Base-by-base conservation (phyloP, 2,329 filamentous ascomycete species). In the Fusarium papillatum region DNA sequence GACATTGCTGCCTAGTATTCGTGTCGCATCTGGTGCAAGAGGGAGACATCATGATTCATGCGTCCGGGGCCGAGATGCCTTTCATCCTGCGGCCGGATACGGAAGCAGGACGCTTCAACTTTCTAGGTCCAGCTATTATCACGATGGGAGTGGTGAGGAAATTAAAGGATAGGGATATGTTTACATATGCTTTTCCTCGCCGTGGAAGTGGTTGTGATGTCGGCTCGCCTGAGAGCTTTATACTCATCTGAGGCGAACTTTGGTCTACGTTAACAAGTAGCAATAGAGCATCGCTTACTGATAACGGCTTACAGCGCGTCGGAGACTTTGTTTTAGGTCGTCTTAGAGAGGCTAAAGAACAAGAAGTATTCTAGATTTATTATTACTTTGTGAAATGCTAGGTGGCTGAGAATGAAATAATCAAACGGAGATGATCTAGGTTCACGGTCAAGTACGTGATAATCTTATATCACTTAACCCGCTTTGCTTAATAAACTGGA, bases 401-500 rank as follows among this genome's bases (percentile, higher is more conserved):
- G 31, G 31, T 34, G 31, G 31, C 13, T 34, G 31, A 34, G 31
- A 34, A 34, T 34, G 31, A 34, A 34, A 34, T 34, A 34, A 34
- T 34, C 31, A 34, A 34, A 34, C 10, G 31, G 31, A 34, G 31
- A 34, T 34, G 31, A 34, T 34, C 31, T 34, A 34, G 31, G 31
- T 34, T 34, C 10, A 34, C 31, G 31, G 31, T 34, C 31, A 34
- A 34, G 31, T 34, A 34, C 31, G 13, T 36, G 17, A 39, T 19
- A 39, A 39, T 39, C 14, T 8, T 17, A 39, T 17, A 8, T 17
- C 38, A 7, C 16, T 39, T 39, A 39, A 39, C 38, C 38, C 38
- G 7, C 38, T 19, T 19, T 39, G 38, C 38, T 64, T 65, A 71
- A 39, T 71, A 71, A 39, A 72, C 70, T 36, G 66, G 66, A 17